Conservation (phyloP, 2,329 filamentous ascomycete species). For the Cryphonectria nitschkei region DNA sequence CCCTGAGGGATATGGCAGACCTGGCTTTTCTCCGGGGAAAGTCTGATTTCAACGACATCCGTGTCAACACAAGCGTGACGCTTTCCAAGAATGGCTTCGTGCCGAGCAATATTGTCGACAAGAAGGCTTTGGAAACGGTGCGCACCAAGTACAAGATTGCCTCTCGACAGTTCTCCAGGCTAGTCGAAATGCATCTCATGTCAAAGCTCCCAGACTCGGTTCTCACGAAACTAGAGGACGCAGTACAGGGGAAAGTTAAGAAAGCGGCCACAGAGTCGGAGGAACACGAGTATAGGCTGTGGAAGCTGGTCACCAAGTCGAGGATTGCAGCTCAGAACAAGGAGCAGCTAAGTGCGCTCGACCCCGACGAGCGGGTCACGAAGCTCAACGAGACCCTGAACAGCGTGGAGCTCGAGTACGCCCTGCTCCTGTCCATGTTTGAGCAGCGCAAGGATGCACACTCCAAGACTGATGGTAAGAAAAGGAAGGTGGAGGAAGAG, state of each 20-base stretch:
- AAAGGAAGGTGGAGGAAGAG: slow-evolving; percentile 5
- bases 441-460: slow-evolving; percentile 44
- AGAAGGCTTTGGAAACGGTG: slow-evolving; percentile 58
- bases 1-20: slow-evolving; percentile 77
- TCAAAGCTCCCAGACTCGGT: slow-evolving; percentile 60
- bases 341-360: slow-evolving; percentile 71
- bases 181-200: slow-evolving; percentile 77
- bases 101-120: slow-evolving; percentile 61
- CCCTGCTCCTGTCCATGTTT: slow-evolving; percentile 59
- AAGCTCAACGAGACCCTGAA: slow-evolving; percentile 72
- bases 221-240: slow-evolving; percentile 48
- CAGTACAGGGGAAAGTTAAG: slow-evolving; percentile 42
- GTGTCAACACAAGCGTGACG: slow-evolving; percentile 55
- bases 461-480: slow-evolving; percentile 41
- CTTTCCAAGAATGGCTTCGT: slow-evolving; percentile 53
- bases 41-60: slow-evolving; percentile 56
- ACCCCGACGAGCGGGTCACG: slow-evolving; percentile 67
- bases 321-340: slow-evolving; percentile 76
- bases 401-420: slow-evolving; percentile 73
- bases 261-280: slow-evolving; percentile 54
- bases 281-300: slow-evolving; percentile 68
- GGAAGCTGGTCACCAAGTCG: slow-evolving; percentile 77
- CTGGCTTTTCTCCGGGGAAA: slow-evolving; percentile 64
- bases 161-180: slow-evolving; percentile 73
- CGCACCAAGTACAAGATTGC: slow-evolving; percentile 70